These are phyloP conservation scores for Candida nitratophila DNA, from an alignment of 805 yeast species.

Conservation along the genomic window DNA sequence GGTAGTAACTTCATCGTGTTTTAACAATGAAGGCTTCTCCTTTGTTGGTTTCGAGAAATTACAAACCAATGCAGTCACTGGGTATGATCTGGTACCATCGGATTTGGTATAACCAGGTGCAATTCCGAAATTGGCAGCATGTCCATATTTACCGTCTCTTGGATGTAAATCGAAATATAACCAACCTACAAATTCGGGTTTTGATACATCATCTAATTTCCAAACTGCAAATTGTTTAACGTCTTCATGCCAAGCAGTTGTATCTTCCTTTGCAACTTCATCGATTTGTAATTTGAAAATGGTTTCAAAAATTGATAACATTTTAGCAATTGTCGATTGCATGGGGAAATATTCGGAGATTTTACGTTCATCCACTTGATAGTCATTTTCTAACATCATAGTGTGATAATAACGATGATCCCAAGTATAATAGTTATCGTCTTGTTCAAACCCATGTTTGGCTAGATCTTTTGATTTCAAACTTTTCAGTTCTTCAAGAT, in stretches of 20 bases:
- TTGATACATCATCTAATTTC: constrained; percentile 43
- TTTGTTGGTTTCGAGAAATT: constrained; percentile 72
- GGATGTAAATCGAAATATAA: constrained; percentile 78
- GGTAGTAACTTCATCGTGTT: constrained; percentile 73
- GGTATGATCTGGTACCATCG: constrained; percentile 46
- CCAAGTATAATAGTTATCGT: constrained; percentile 55
- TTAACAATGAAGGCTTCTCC: constrained; percentile 65
- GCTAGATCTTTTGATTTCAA: constrained; percentile 50
- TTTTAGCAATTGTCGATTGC: constrained; percentile 55
- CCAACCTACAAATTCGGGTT: constrained; percentile 66
- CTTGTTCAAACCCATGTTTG: constrained; percentile 34
- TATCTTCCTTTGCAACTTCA: constrained; percentile 33
- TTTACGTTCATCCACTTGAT: constrained; percentile 62
- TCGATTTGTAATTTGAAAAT: constrained; percentile 65
- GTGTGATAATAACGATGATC: constrained; percentile 66
- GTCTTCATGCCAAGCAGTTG: constrained; percentile 70
- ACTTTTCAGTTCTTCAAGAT: constrained; percentile 37
- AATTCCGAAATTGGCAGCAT: constrained; percentile 78
- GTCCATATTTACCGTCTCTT: constrained; percentile 81
- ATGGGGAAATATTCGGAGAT: constrained; percentile 77
- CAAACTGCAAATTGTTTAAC: constrained; percentile 70
- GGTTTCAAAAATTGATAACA: constrained; percentile 65
- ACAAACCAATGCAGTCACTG: constrained; percentile 76
- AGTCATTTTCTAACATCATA: constrained; percentile 56
- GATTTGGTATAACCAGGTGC: constrained; percentile 48